These are phyloP conservation scores for Colletotrichum sp. DNA, from an alignment of 2,329 filamentous ascomycete species.

Conservation along the genomic window DNA sequence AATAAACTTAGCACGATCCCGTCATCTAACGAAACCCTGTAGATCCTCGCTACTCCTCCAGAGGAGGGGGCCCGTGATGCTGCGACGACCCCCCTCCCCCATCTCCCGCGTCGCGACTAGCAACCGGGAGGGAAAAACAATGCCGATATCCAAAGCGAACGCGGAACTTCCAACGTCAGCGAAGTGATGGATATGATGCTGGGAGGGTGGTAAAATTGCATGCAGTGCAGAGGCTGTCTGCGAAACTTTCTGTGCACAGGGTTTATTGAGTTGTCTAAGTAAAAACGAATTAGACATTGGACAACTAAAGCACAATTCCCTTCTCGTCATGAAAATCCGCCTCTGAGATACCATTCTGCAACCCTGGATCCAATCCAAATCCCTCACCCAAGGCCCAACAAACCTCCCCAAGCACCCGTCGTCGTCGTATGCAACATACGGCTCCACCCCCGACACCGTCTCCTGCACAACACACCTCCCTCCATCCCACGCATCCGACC, in stretches of 20 bases:
- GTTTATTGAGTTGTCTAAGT: background rate
- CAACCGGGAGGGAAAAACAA: background rate
- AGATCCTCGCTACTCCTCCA: background rate
- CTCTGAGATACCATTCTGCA: background rate
- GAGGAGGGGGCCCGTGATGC: background rate
- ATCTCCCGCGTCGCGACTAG: background rate
- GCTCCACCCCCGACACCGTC: background rate
- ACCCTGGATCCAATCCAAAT: background rate
- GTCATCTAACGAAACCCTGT: background rate
- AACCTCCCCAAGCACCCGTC: background rate
- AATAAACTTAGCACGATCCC: background rate
- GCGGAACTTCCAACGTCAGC: background rate
- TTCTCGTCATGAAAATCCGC: accelerated
- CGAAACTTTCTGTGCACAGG: background rate
- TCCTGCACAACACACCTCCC: background rate
- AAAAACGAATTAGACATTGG: background rate
- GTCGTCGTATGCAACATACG: background rate
- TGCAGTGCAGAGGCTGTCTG: background rate
- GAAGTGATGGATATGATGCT: too few relatives aligned
- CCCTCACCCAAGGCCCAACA: background rate
- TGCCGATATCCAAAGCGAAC: background rate
- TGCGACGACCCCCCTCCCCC: background rate
- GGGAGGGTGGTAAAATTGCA: too few relatives aligned
- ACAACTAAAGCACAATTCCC: accelerated
- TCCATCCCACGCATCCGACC: background rate